Base-by-base conservation (phyloP, 1,284 basidiomycete genomes). In the Amylostereum areolatum region DNA sequence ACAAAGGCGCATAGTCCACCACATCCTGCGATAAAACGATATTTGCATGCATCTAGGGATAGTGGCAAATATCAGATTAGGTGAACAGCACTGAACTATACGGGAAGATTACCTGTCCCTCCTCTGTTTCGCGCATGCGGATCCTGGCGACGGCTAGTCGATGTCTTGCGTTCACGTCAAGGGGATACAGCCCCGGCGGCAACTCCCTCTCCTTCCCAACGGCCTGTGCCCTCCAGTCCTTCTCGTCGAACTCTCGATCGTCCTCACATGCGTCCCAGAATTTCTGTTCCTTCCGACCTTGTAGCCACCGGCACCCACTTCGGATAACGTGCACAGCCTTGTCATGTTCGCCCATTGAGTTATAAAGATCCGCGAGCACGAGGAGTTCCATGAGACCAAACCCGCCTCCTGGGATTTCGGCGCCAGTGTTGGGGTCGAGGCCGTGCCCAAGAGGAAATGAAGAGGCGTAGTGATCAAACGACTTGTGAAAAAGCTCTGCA, bases 141-240 rank as follows among this genome's bases (percentile, higher is more conserved):
- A 97, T 81, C 46, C 96, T 76, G 1, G 91, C 82, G 27, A 97
- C 75, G 0, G 91, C 93, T 2, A 99, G 69, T n/a, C 93, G 76
- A 62, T 94, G 85, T 43, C 95, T 73, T 3, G 95, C 78, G 55
- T 92, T 90, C 4, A 87, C 74, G 55, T 96, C 90, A 42, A 98
- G 68, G 3, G 73, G 72, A 61, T 83, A 85, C 43, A 73, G 75
- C 10, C 81, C 83, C 0, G 79, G 70, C 43, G 71, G 69, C 1
- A 80, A 55, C 46, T 68, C 67, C 6, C 67, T 67, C 28, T 66
- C 58, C 10, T 56, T 61, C 3, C 62, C 55, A 5, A 56, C 42
- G 34, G 44, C 44, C 35, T 40, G 59, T 51, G 41, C 66, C 59
- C 54, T 63, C 44, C 51, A 49, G 5, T 73, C 75, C 9, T 70